Percentiles rank a stretch among this genome's conserved stretches.
These are phyloP conservation scores for Funneliformis geosporum DNA, from an alignment of 192 early-diverging fungal genomes.

Conservation along the genomic window DNA sequence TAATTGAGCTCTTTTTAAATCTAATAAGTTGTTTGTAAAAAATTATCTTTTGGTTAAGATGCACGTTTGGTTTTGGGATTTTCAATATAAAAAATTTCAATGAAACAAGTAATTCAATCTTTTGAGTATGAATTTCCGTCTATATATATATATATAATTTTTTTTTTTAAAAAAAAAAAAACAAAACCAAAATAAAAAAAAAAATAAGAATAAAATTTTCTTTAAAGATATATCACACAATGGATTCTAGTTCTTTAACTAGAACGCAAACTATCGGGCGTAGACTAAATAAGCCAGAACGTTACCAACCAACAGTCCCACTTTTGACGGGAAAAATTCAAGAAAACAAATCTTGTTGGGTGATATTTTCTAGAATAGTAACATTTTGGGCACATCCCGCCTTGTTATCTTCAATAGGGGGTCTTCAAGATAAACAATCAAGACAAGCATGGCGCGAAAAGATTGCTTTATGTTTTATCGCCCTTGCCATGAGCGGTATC, in stretches of 20 bases:
- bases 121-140: too few relatives aligned
- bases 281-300: slow-evolving; percentile 69
- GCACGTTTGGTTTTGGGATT: too few relatives aligned
- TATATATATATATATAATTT: too few relatives aligned
- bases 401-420: slow-evolving; percentile 58
- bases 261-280: slow-evolving; percentile 53
- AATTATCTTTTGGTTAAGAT: too few relatives aligned
- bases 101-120: too few relatives aligned
- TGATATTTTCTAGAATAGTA: slow-evolving; percentile 64
- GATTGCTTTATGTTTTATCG: slow-evolving; percentile 77
- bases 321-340: slow-evolving; percentile 58
- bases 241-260: neutral
- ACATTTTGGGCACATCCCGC: slow-evolving; percentile 71
- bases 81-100: too few relatives aligned
- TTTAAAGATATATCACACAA: too few relatives aligned
- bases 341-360: slow-evolving; percentile 57
- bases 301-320: slow-evolving; percentile 64
- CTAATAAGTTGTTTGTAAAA: too few relatives aligned
- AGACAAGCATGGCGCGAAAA: slow-evolving; percentile 88
- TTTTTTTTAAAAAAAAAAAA: too few relatives aligned
- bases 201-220: too few relatives aligned
- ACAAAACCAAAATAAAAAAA: too few relatives aligned
- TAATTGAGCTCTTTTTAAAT: too few relatives aligned
- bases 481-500: slow-evolving; percentile 68
- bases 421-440: slow-evolving; percentile 60